Evolutionary conservation across 2,329 filamentous ascomycete genomes (phyloP).

Genomic region (Keithomyces neogunnii): DNA sequence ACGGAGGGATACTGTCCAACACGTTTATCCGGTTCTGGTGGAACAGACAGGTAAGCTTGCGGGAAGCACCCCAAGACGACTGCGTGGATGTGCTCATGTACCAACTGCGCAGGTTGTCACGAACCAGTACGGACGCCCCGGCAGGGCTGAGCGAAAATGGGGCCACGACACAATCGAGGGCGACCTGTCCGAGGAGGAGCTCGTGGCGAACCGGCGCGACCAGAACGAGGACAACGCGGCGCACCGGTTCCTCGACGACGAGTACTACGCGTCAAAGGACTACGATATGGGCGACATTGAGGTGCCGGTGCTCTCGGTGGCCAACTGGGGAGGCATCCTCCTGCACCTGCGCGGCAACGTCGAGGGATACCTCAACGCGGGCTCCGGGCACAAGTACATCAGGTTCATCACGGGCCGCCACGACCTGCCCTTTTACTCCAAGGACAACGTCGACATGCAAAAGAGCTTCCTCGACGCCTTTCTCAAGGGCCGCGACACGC

Average conservation of each 20-base stretch:
- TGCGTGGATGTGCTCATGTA: too few species aligned
- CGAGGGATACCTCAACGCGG: conserved; percentile 53
- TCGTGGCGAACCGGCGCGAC: conserved; percentile 38
- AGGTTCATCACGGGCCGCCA: conserved; percentile 63
- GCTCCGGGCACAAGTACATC: conserved; percentile 60
- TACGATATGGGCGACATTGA: conserved; percentile 57
- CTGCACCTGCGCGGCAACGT: conserved; percentile 63
- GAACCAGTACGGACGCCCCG: conserved; percentile 59
- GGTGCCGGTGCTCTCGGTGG: conserved; percentile 58
- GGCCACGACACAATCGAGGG: conserved; percentile 51
- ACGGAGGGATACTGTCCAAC: conserved; percentile 54
- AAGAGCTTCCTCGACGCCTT: conserved; percentile 62
- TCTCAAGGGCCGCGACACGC: conserved; percentile 55
- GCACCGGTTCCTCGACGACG: conserved; percentile 46
- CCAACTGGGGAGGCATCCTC: conserved; percentile 63
- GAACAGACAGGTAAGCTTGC: too few species aligned
- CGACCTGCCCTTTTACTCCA: conserved; percentile 65
- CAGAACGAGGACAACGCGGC: neutral
- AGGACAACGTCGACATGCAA: conserved; percentile 60
- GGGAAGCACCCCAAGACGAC: too few species aligned
- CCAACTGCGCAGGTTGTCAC: conserved; percentile 38
- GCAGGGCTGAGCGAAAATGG: conserved; percentile 41
- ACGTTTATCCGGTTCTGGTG: conserved; percentile 1
- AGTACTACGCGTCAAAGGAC: conserved; percentile 57
- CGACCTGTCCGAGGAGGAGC: conserved; percentile 43